Conservation (phyloP, 768 basidiomycete genomes). For the Tricholoma hemisulphureum region DNA sequence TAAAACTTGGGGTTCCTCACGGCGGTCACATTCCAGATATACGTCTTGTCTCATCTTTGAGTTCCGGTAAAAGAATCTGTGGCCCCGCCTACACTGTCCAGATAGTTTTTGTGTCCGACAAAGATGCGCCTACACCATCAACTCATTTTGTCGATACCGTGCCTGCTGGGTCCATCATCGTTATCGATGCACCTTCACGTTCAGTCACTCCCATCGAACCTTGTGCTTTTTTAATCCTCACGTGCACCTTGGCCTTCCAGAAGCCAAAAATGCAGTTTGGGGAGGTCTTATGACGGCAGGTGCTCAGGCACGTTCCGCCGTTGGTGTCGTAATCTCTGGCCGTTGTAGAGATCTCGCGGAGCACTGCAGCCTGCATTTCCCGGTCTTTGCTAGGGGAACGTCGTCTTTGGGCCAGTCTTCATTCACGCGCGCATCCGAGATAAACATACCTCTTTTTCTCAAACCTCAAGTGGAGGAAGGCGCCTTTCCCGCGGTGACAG, state of each 20-base stretch:
- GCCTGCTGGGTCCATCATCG: constrained; percentile 59
- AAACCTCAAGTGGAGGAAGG: constrained; percentile 34
- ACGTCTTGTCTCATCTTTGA: constrained; percentile 48
- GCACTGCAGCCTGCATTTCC: constrained; percentile 65
- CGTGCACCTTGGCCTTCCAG: constrained; percentile 35
- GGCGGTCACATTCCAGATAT: constrained; percentile 87
- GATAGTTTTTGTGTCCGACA: constrained; percentile 66
- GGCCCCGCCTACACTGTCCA: constrained; percentile 87
- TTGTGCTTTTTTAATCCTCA: constrained; percentile 8
- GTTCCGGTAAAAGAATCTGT: constrained; percentile 41
- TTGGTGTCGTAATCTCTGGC: constrained; percentile 80
- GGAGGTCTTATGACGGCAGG: constrained; percentile 91
- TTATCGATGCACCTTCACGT: constrained; percentile 78
- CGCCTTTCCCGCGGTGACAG: constrained; percentile 50
- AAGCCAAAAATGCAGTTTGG: constrained; percentile 82
- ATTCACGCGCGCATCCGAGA: constrained; percentile 75
- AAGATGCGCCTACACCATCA: constrained; percentile 57
- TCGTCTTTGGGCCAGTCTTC: constrained; percentile 86
- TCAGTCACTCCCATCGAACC: constrained; percentile 14
- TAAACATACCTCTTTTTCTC: constrained; percentile 65
- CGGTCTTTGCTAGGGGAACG: constrained; percentile 78
- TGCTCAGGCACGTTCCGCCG: constrained; percentile 65
- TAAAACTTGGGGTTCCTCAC: constrained; percentile 69
- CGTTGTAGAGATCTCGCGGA: constrained; percentile 84
- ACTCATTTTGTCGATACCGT: constrained; percentile 84